Conservation (phyloP, 2,329 filamentous ascomycete species). For the Monilinia fructicola region DNA sequence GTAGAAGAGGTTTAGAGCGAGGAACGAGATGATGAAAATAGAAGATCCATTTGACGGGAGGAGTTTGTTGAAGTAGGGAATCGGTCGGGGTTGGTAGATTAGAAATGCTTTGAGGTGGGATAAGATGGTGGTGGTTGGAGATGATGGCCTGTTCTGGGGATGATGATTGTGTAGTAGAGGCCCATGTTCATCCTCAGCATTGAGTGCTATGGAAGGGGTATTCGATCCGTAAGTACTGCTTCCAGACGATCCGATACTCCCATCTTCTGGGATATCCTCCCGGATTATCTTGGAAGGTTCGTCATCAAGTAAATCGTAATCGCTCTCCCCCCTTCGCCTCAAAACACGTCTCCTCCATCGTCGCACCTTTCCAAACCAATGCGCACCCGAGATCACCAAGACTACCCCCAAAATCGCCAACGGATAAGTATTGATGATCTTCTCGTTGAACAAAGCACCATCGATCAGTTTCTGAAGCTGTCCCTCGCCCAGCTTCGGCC, state of each 20-base stretch:
- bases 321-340: conserved; percentile 20
- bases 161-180: conserved; percentile 30
- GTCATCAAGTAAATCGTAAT: conserved; percentile 26
- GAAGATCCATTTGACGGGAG: conserved; percentile 59
- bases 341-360: conserved; percentile 31
- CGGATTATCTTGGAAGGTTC: conserved; percentile 21
- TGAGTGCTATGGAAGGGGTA: conserved; percentile 27
- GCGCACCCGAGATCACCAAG: conserved; percentile 26
- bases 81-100: conserved; percentile 56
- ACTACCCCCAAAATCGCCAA: conserved; percentile 3
- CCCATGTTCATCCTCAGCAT: conserved; percentile 30
- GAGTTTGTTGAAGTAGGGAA: conserved; percentile 57
- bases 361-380: conserved; percentile 31
- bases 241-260: conserved; percentile 30
- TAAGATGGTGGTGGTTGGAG: conserved; percentile 26
- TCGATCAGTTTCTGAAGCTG: conserved; percentile 17
- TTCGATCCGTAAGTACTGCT: conserved; percentile 33
- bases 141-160: not conserved
- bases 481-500: not conserved
- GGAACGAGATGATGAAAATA: conserved; percentile 51
- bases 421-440: conserved; percentile 15
- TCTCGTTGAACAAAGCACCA: conserved; percentile 12
- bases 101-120: conserved; percentile 39
- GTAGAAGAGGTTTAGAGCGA: conserved; percentile 58
- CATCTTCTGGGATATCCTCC: conserved; percentile 25